Evolutionary conservation across 1,284 basidiomycete genomes (phyloP).

Genomic region (Trichosporon coremiiforme): DNA sequence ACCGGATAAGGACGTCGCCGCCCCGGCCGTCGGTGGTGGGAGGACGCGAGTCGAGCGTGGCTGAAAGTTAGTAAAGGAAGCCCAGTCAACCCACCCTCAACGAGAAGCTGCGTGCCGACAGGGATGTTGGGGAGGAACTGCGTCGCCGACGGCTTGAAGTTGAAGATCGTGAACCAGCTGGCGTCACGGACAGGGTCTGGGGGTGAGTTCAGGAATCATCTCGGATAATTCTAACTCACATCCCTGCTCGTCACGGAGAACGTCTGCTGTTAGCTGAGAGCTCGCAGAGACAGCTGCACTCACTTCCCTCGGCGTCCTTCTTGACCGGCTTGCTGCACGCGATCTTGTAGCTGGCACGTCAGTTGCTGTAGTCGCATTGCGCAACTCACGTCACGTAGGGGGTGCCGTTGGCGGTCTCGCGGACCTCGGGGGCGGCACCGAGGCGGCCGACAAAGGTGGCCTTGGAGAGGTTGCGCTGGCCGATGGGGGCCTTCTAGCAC

Average conservation of each 20-base stretch:
- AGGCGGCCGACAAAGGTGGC: constrained; percentile 49
- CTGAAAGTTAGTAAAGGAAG: constrained; percentile 13
- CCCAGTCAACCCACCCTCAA: constrained; percentile 41
- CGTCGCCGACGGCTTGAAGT: constrained; percentile 40
- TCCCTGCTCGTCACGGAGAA: constrained; percentile 38
- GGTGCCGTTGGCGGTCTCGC: constrained; percentile 36
- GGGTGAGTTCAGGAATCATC: neutral
- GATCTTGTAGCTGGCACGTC: constrained; percentile 38
- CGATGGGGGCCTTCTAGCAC: constrained; percentile 26
- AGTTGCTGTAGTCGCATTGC: neutral
- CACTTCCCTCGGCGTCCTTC: constrained; percentile 43
- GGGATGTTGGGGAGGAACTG: constrained; percentile 37
- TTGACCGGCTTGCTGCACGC: constrained; percentile 43
- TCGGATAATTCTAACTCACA: constrained; percentile 30
- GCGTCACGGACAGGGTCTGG: constrained; percentile 35
- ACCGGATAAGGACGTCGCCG: constrained; percentile 34
- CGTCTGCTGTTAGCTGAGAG: constrained; percentile 24
- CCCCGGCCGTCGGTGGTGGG: constrained; percentile 27
- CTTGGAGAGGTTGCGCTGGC: constrained; percentile 37
- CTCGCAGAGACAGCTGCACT: constrained; percentile 25
- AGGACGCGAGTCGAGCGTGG: constrained; percentile 30
- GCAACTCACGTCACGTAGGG: constrained; percentile 41
- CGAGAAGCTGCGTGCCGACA: constrained; percentile 43
- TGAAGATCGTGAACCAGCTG: constrained; percentile 49
- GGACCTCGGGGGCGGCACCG: constrained; percentile 42